Conservation (phyloP, 2,329 filamentous ascomycete genomes). For the Grosmannia penicillata region DNA sequence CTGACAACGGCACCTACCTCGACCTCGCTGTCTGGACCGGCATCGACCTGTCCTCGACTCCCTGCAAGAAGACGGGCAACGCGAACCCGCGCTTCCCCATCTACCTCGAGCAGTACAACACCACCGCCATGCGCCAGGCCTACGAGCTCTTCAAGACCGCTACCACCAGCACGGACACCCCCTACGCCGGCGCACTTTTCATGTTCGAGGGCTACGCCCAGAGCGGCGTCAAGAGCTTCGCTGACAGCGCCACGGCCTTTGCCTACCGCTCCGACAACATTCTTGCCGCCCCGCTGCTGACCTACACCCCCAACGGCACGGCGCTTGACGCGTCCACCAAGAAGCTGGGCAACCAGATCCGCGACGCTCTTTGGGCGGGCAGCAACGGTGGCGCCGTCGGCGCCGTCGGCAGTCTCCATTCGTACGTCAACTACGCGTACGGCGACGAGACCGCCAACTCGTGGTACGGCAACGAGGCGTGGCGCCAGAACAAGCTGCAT, state of each 20-base stretch:
- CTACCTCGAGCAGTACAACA: constrained; percentile 24
- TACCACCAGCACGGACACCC: constrained; percentile 12
- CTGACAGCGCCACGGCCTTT: constrained; percentile 24
- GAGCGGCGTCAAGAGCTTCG: constrained; percentile 25
- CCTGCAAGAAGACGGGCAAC: constrained; percentile 25
- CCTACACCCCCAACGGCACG: constrained; percentile 18
- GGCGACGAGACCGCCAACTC: constrained; percentile 25
- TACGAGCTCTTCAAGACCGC: constrained; percentile 20
- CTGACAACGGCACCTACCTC: constrained; percentile 24
- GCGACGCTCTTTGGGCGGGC: constrained; percentile 21
- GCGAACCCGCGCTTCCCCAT: constrained; percentile 28
- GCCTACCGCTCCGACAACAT: constrained; percentile 29
- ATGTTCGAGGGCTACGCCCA: constrained; percentile 41
- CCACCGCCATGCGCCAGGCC: constrained; percentile 13
- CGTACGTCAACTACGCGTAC: constrained; percentile 37
- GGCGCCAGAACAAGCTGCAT: constrained; percentile 29
- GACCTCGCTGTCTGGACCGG: constrained; percentile 29
- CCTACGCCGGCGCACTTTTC: constrained; percentile 23
- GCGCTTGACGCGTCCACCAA: constrained; percentile 19
- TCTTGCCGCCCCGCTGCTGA: constrained; percentile 22
- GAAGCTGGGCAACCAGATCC: constrained; percentile 21
- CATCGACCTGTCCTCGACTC: constrained; percentile 19
- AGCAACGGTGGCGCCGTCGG: constrained; percentile 12
- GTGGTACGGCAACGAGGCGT: constrained; percentile 33
- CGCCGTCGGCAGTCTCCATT: constrained; percentile 12